Percentiles rank a stretch among this genome's conserved stretches.
phyloP scores from a whole-genome alignment of 108 stramenopile species.

The Nitzschia palea region DNA sequence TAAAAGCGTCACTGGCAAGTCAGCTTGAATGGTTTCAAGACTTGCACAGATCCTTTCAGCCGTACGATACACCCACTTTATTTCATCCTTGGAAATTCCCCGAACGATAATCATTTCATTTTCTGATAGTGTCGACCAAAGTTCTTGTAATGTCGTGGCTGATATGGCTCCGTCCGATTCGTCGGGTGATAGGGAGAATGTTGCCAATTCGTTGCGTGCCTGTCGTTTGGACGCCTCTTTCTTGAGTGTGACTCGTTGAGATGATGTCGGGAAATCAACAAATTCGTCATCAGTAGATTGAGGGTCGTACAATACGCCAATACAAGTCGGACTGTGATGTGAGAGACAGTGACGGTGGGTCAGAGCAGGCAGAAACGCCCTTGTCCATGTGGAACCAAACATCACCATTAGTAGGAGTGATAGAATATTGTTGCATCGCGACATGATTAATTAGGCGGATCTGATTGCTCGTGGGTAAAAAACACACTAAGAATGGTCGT shows the following conservation, averaged over 20 bases:
- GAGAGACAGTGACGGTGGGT: too few species aligned
- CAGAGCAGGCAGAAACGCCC: too few species aligned
- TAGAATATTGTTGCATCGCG: too few species aligned
- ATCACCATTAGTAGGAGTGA: too few species aligned
- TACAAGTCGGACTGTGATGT: too few species aligned
- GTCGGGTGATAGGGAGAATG: conserved; percentile 22
- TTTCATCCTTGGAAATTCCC: conserved; percentile 28
- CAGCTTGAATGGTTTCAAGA: conserved; percentile 20
- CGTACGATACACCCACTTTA: conserved; percentile 11
- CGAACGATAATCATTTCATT: conserved; percentile 46
- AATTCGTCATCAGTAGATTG: conserved; percentile 6
- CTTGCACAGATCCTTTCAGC: conserved; percentile 26
- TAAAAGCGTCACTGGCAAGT: conserved; percentile 31
- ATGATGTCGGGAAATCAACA: conserved; percentile 38
- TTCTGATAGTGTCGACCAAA: conserved; percentile 19
- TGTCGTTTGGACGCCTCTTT: conserved; percentile 47
- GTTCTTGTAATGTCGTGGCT: conserved; percentile 19
- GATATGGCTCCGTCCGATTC: conserved; percentile 38
- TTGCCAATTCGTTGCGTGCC: conserved; percentile 35
- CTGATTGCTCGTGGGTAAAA: too few species aligned
- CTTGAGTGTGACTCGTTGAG: conserved; percentile 34
- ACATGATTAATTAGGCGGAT: too few species aligned
- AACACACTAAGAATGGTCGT: too few species aligned
- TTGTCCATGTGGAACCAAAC: too few species aligned
- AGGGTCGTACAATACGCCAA: not conserved